phyloP scores from a whole-genome alignment of 805 yeast species.

The Yamadazyma paraphyllophila region DNA sequence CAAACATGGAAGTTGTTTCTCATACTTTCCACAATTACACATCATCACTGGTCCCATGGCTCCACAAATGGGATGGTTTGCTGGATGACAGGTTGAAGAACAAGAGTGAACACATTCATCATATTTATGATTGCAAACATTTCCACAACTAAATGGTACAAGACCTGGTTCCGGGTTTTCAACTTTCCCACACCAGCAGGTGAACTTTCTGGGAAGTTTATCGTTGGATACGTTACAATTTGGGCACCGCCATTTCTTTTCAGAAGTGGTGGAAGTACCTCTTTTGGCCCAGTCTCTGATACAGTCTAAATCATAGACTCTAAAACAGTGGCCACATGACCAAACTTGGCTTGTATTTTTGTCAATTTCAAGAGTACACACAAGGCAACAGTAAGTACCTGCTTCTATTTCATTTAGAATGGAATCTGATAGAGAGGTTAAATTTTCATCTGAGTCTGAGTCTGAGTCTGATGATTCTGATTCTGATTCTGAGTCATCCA shows the following conservation, averaged over 20 bases:
- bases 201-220: constrained; percentile 53
- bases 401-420: constrained; percentile 58
- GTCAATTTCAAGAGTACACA: constrained; percentile 83
- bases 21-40: constrained; percentile 72
- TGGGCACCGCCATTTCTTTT: constrained; percentile 81
- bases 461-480: not conserved
- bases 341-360: constrained; percentile 59
- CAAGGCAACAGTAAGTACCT: constrained; percentile 79
- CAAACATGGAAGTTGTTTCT: constrained; percentile 68
- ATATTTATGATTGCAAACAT: constrained; percentile 62
- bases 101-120: constrained; percentile 71
- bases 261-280: constrained; percentile 61
- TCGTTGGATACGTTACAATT: constrained; percentile 59
- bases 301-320: constrained; percentile 86
- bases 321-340: constrained; percentile 73
- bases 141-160: constrained; percentile 87
- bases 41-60: constrained; percentile 69
- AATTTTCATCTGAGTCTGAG: constrained; percentile 6
- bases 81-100: constrained; percentile 78
- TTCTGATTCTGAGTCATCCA: constrained; percentile 1
- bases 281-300: constrained; percentile 82
- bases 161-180: constrained; percentile 52
- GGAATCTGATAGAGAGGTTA: constrained; percentile 23
- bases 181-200: constrained; percentile 88
- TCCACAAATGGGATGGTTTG: constrained; percentile 79